Percentiles rank a stretch among this genome's conserved stretches.
These are phyloP conservation scores for Aureobasidium sp. DNA, from an alignment of 2,329 filamentous ascomycete genomes.

Conservation along the genomic window DNA sequence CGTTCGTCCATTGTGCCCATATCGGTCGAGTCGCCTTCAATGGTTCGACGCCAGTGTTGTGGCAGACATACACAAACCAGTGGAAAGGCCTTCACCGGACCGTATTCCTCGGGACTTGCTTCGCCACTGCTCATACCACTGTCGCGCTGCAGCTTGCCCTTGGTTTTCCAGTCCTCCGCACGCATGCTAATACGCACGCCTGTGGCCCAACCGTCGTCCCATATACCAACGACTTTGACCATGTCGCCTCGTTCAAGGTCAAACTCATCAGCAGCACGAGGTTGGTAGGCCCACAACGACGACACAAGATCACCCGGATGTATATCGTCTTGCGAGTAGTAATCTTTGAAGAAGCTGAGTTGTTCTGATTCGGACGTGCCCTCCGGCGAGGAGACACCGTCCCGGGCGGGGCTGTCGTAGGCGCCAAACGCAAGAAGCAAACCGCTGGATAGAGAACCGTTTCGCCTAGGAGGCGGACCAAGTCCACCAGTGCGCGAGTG, in stretches of 20 bases:
- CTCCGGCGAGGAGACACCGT: slow-evolving; percentile 71
- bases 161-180: slow-evolving; percentile 78
- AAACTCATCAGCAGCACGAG: slow-evolving; percentile 88
- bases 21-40: slow-evolving; percentile 65
- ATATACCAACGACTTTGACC: slow-evolving; percentile 96
- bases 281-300: slow-evolving; percentile 93
- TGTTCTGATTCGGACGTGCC: slow-evolving; percentile 94
- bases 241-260: slow-evolving; percentile 90
- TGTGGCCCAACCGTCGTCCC: slow-evolving; percentile 98
- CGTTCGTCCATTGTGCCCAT: slow-evolving; percentile 12
- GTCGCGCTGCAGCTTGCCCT: slow-evolving; percentile 64
- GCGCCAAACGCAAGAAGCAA: slow-evolving; percentile 49
- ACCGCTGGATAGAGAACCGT: slow-evolving; percentile 83
- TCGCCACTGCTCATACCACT: slow-evolving; percentile 86
- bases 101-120: slow-evolving; percentile 27
- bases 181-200: slow-evolving; percentile 73
- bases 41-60: slow-evolving; percentile 93
- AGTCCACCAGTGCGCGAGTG: slow-evolving; percentile 43
- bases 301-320: slow-evolving; percentile 83
- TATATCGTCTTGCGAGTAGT: slow-evolving; percentile 95
- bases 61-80: slow-evolving; percentile 92
- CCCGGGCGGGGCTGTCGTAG: slow-evolving; percentile 64
- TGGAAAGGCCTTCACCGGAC: slow-evolving; percentile 96
- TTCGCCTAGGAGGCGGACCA: slow-evolving; percentile 55
- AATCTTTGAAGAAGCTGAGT: slow-evolving; percentile 93